These are phyloP conservation scores for Kurtzmaniella natalensis DNA, from an alignment of 1,139 yeast species.

Conservation along the genomic window DNA sequence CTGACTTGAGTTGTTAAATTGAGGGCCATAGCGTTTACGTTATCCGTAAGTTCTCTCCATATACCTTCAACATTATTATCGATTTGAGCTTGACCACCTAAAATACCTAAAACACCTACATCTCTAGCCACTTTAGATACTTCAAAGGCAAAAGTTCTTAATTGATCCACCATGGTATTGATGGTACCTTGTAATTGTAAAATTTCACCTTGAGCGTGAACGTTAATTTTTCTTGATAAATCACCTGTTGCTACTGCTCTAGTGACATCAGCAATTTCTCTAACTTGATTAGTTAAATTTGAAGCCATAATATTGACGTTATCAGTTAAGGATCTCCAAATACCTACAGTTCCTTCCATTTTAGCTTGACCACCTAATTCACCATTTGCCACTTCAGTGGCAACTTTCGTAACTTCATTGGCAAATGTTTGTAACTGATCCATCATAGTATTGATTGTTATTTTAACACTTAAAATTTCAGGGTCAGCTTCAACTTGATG, in stretches of 20 bases:
- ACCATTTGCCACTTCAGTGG: slow-evolving; percentile 83
- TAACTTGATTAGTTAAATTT: slow-evolving; percentile 74
- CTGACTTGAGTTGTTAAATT: slow-evolving; percentile 84
- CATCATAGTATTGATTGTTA: slow-evolving; percentile 83
- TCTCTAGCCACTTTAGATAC: slow-evolving; percentile 86
- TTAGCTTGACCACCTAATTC: slow-evolving; percentile 87
- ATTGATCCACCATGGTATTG: slow-evolving; percentile 84
- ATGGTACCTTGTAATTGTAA: slow-evolving; percentile 74
- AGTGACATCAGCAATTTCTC: slow-evolving; percentile 87
- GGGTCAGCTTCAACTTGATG: slow-evolving; percentile 74
- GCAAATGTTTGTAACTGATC: slow-evolving; percentile 82
- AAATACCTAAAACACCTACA: slow-evolving; percentile 82
- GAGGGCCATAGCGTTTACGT: slow-evolving; percentile 87
- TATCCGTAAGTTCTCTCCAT: slow-evolving; percentile 86
- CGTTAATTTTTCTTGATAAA: slow-evolving; percentile 70
- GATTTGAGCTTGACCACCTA: slow-evolving; percentile 85
- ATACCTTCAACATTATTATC: slow-evolving; percentile 76
- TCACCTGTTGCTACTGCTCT: slow-evolving; percentile 82
- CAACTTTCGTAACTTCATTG: slow-evolving; percentile 77
- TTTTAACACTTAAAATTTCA: slow-evolving; percentile 70
- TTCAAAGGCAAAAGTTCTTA: slow-evolving; percentile 82
- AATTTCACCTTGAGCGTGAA: slow-evolving; percentile 82
- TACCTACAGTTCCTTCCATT: slow-evolving; percentile 78
- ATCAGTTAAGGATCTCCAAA: slow-evolving; percentile 81
- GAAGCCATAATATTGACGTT: slow-evolving; percentile 86